phyloP scores from a whole-genome alignment of 2,329 filamentous ascomycete genomes.

The Exophiala sideris region DNA sequence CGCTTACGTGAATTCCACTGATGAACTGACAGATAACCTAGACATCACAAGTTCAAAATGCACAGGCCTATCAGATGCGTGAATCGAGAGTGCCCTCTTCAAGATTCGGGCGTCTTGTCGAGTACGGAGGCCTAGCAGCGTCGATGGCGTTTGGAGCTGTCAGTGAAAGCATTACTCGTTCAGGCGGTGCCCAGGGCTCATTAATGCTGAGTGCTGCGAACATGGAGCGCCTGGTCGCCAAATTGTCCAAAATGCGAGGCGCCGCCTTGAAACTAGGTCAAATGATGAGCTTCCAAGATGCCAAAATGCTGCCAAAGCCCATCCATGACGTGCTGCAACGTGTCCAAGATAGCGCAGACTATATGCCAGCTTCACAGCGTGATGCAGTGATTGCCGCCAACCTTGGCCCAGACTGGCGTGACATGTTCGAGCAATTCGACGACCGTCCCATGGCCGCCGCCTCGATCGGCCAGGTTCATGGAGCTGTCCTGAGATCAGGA shows the following conservation, averaged over 20 bases:
- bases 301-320: constrained; percentile 83
- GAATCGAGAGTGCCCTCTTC: constrained; percentile 91
- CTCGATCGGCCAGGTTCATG: constrained; percentile 95
- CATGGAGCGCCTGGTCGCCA: constrained; percentile 88
- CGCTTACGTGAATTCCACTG: constrained; percentile 34
- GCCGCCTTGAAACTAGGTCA: constrained; percentile 96
- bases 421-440: constrained; percentile 78
- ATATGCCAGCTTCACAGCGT: constrained; percentile 93
- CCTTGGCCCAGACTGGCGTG: constrained; percentile 78
- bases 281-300: constrained; percentile 97
- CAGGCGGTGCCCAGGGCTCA: constrained; percentile 71
- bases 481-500: constrained; percentile 71
- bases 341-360: constrained; percentile 94
- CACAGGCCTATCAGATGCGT: constrained; percentile 63
- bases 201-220: constrained; percentile 84
- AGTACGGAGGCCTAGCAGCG: constrained; percentile 87
- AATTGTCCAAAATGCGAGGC: constrained; percentile 92
- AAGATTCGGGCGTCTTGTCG: constrained; percentile 83
- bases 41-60: constrained; percentile 32
- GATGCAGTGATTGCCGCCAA: constrained; percentile 77
- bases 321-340: constrained; percentile 89
- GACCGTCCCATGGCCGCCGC: constrained; percentile 91
- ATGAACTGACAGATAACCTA: constrained; percentile 46
- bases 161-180: constrained; percentile 76
- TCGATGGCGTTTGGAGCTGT: constrained; percentile 94